Evolutionary conservation across 2,329 filamentous ascomycete species (phyloP), one percentile per base, ranked within the genome.

Genomic region (Diplodia corticola): DNA sequence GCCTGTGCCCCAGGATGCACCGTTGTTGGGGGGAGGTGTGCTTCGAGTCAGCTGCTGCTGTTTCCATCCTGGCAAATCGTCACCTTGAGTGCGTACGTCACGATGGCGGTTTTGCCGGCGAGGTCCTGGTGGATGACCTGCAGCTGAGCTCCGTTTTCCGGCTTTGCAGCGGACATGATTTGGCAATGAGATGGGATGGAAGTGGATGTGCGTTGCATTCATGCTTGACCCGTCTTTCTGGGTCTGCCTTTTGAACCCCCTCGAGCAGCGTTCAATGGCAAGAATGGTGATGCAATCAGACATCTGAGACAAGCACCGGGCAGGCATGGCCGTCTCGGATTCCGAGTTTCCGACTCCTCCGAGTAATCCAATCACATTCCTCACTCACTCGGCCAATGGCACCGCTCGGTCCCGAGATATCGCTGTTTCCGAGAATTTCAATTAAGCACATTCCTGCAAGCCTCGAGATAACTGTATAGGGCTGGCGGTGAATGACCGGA

Each of bases 1-100:
- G 49, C 73, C 73, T 33, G 73, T 75, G 61, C 73, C 74, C 69
- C 71, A 71, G 9, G 69, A 71, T 59, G 73, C 74, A 17, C 73
- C 73, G 15, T 72, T 74, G 67, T 28, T 49, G 26, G 26, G n/a
- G 26, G 26, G n/a, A 35, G 9, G 28, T 20, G 37, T 20, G 15
- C 33, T 12, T 17, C 5, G 13, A 22, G 0, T 20, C 12, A 20
- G 17, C 28, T 54, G 15, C 2, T 22, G 17, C 24, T 9, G 17
- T 35, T 35, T 5, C 2, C 1, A n/a, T 13, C 28, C 5, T 10
- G 6, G 17, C 20, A 5, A n/a, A n/a, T n/a, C n/a, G n/a, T n/a
- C 2, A 13, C 17, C 10, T 37, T 5, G 30, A 7, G 15, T 12
- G 1, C 70, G 67, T 71, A 75, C 73, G 71, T 75, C 67, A 76